Evolutionary conservation across 225 moss, liverwort and hornwort species (phyloP).

Genomic region (Antitrichia curtipendula): DNA sequence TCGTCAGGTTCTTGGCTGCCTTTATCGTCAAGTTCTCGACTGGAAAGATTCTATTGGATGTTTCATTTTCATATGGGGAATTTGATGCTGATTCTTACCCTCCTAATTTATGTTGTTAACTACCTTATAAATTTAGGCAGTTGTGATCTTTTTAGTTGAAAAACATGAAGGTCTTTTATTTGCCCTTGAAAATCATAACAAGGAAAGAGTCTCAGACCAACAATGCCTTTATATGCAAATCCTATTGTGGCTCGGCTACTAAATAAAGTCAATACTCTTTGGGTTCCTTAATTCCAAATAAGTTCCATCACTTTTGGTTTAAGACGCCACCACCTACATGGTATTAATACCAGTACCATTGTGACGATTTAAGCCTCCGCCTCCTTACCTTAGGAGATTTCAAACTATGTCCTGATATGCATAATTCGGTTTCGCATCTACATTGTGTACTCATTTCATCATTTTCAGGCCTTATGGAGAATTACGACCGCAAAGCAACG

Average conservation of each 20-base stretch:
- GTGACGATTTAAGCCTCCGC: neutral
- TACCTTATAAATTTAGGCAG: neutral
- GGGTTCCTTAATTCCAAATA: neutral
- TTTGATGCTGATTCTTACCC: neutral
- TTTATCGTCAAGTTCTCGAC: no score
- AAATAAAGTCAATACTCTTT: neutral
- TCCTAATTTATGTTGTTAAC: neutral
- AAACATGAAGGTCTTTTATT: neutral
- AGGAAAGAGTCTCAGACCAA: neutral
- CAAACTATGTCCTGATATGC: neutral
- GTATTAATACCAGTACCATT: neutral
- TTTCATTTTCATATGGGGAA: neutral
- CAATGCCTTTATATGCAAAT: neutral
- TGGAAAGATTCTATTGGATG: neutral
- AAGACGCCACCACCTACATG: neutral
- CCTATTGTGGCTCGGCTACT: neutral
- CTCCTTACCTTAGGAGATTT: neutral
- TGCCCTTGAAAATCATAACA: neutral
- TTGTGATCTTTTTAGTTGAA: neutral
- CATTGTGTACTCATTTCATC: neutral
- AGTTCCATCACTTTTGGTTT: neutral
- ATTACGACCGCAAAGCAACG: slow-evolving; percentile 36
- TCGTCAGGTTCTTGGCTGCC: neutral
- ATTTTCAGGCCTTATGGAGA: slow-evolving; percentile 56
- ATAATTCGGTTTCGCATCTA: neutral